Evolutionary conservation across 208 protist species (phyloP).

Genomic region (Porcisia hertigi): DNA sequence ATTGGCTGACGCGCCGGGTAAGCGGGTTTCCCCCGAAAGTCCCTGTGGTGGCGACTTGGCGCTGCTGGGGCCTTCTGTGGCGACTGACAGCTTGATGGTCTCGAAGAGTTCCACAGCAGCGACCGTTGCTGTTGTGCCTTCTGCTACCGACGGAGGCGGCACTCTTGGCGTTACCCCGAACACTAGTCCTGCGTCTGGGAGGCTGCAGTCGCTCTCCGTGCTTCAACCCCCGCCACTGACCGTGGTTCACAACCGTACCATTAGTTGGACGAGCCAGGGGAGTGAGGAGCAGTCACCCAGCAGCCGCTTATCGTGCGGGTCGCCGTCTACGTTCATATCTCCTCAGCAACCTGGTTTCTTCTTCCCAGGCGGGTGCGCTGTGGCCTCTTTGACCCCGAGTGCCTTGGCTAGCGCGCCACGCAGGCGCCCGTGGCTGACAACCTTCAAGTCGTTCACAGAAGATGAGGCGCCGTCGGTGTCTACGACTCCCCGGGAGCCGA

Average conservation of each 20-base stretch:
- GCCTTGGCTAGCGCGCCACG: slow-evolving; percentile 3
- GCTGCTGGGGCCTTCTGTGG: not conserved
- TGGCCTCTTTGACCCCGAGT: not conserved
- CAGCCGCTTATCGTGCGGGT: slow-evolving; percentile 28
- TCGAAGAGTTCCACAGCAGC: not conserved
- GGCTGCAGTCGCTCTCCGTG: slow-evolving; percentile 17
- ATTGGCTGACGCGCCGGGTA: not conserved
- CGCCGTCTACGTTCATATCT: slow-evolving; percentile 14
- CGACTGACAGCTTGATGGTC: not conserved
- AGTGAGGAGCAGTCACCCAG: slow-evolving; percentile 19
- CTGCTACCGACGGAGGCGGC: not conserved
- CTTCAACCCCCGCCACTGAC: not conserved
- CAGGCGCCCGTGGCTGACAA: slow-evolving; percentile 18
- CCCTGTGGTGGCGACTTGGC: slow-evolving; percentile 11
- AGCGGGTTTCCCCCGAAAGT: not conserved
- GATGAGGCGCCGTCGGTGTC: slow-evolving; percentile 10
- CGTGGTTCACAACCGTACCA: slow-evolving; percentile 12
- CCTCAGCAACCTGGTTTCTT: slow-evolving; percentile 16
- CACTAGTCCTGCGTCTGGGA: slow-evolving; percentile 8
- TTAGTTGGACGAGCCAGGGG: slow-evolving; percentile 19
- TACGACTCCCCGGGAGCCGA: slow-evolving; percentile 17
- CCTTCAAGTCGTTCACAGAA: slow-evolving; percentile 25
- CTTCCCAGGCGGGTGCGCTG: not conserved
- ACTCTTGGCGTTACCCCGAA: slow-evolving; percentile 3
- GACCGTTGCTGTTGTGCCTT: not conserved